These are phyloP conservation scores for Actinidia chinensis DNA, from an alignment of 179 eudicot genomes.

Conservation along the genomic window DNA sequence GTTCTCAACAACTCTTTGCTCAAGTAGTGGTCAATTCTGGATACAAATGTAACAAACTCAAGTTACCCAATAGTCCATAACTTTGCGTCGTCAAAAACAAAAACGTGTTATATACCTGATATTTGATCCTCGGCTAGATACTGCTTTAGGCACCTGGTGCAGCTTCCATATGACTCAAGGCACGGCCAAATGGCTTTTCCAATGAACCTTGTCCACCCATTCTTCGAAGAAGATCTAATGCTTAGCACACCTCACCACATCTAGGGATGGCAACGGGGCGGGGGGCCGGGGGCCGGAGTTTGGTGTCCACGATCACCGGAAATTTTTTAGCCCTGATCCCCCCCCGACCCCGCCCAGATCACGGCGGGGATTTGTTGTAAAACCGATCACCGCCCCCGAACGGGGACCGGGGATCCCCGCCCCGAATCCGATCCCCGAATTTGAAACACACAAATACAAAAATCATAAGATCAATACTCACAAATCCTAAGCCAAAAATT, in stretches of 20 bases:
- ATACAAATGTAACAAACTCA: slow-evolving; percentile 16
- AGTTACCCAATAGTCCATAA: slow-evolving; percentile 12
- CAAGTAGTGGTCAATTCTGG: slow-evolving; percentile 86
- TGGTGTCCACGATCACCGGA: no score
- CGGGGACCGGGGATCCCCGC: no score
- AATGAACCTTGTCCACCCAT: slow-evolving; percentile 87
- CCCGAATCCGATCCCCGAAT: no score
- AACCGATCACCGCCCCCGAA: no score
- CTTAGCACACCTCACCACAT: slow-evolving; percentile 71
- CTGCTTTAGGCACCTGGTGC: slow-evolving; percentile 57
- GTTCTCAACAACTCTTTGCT: slow-evolving; percentile 90
- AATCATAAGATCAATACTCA: no score
- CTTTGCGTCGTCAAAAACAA: not conserved
- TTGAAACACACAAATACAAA: no score
- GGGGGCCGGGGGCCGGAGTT: no score
- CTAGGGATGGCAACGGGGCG: no score
- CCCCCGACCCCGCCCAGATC: no score
- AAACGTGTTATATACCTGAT: slow-evolving; percentile 50
- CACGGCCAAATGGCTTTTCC: slow-evolving; percentile 96
- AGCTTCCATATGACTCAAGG: slow-evolving; percentile 62
- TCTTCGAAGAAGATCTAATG: slow-evolving; percentile 53
- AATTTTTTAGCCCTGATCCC: no score
- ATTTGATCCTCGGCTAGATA: slow-evolving; percentile 78
- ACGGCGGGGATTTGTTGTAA: no score
- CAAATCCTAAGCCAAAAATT: no score